Base-by-base conservation (phyloP, 805 yeast species). In the Hanseniaspora meyeri region DNA sequence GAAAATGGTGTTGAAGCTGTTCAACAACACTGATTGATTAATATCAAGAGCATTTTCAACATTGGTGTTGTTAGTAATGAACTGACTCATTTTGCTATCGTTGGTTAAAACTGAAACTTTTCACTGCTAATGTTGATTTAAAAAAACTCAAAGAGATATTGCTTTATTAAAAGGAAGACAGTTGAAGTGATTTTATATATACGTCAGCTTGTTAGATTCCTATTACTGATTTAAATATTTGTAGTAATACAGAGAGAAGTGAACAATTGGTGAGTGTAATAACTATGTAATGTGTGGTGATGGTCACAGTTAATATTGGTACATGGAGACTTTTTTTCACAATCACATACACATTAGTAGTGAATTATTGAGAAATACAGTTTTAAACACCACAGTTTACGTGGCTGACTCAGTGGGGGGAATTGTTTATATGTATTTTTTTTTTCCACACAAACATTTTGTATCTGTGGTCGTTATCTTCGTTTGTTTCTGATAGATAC, bases 11-110 rank as follows among this genome's bases (percentile, higher is more conserved):
- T 75, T 43, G 75, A 74, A 57, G 75, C 65, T 65, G 59, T 77
- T 65, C 64, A 80, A 82, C 34, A 82, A 65, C 6, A 83, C 74
- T 57, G 83, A 78, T 56, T 74, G 69, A 59, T 82, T 72, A 37
- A 81, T 70, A 50, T 80, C 75, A 50, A 73, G 71, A 14, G 86
- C 80, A 27, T 83, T 74, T 27, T 81, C 75, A 63, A 80, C 77
- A 38, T 70, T 72, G 12, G 76, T 72, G 34, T 45, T 31, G 20
- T 51, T 36, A 24, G 37, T 24, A 19, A 34, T 38, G 27, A 36
- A 36, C n/a, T 17, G 12, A 20, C 29, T 37, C 51, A 48, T 47
- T 47, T 5, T 37, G 16, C 20, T 10, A 16, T 46, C n/a, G 9
- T 17, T 46, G 37, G 34, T 31, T 8, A 2, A 24, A 24, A 4